Percentiles rank a stretch among this genome's conserved stretches.
Conservation (phyloP, 176 grass and related monocot genomes). For the Dendrocalamus sinicus region DNA sequence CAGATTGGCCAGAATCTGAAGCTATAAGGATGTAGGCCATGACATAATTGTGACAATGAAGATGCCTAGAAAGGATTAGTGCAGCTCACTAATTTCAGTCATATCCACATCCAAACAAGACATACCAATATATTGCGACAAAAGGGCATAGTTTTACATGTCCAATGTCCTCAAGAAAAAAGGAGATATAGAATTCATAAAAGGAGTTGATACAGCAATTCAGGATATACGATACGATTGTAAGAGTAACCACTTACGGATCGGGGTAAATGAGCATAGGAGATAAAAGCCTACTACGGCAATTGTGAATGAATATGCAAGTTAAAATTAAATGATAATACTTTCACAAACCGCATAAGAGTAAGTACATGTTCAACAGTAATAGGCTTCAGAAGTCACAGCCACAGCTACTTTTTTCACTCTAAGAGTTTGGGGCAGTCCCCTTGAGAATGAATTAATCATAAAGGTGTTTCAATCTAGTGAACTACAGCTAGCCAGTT, state of each 20-base stretch:
- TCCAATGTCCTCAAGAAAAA: background rate
- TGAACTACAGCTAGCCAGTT: too few species aligned
- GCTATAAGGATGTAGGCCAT: background rate
- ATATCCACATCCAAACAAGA: constrained; percentile 17
- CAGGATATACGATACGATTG: background rate
- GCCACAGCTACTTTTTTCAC: background rate
- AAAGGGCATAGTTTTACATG: background rate
- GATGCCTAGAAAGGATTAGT: background rate
- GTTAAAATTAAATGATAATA: background rate
- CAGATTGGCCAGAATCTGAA: constrained; percentile 16
- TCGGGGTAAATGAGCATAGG: background rate
- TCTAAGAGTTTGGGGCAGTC: background rate
- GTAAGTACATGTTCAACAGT: background rate
- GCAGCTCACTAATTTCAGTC: background rate
- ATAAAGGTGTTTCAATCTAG: too few species aligned
- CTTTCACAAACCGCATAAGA: background rate
- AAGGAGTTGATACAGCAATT: background rate
- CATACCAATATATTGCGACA: background rate
- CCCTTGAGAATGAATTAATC: background rate
- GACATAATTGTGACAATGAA: background rate
- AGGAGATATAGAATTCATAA: background rate
- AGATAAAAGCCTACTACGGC: background rate
- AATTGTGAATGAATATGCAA: background rate
- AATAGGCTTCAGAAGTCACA: background rate
- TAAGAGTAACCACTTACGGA: background rate